Conservation (phyloP, 1,284 basidiomycete genomes). For the Austroboletus niveus region DNA sequence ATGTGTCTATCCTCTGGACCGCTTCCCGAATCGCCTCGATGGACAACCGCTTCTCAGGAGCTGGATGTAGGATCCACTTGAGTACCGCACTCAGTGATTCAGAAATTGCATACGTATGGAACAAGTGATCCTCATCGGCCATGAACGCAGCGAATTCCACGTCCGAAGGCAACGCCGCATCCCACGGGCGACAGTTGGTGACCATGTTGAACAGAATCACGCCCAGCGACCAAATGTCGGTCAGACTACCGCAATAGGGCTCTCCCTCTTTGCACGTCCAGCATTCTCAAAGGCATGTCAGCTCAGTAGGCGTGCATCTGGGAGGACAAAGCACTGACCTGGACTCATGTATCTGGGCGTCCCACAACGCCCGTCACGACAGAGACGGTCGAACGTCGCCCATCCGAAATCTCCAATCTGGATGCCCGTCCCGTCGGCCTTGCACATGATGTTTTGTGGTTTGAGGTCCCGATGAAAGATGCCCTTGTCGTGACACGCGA, state of each 20-base stretch:
- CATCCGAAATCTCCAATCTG: conserved; percentile 83
- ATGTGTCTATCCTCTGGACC: conserved; percentile 57
- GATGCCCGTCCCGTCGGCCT: conserved; percentile 51
- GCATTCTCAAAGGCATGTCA: conserved; percentile 53
- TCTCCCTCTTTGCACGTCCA: conserved; percentile 17
- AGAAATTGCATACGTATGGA: conserved; percentile 69
- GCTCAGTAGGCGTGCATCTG: neutral
- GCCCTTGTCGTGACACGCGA: conserved; percentile 63
- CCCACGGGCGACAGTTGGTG: conserved; percentile 87
- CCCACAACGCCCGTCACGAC: conserved; percentile 77
- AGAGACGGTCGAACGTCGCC: conserved; percentile 63
- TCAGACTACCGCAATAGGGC: conserved; percentile 54
- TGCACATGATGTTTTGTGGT: conserved; percentile 85
- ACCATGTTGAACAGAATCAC: conserved; percentile 67
- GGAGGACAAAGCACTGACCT: conserved; percentile 40
- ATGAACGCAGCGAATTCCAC: conserved; percentile 72
- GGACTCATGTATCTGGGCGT: conserved; percentile 81
- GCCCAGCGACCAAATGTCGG: conserved; percentile 81
- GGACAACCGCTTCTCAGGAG: conserved; percentile 50
- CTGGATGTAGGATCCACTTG: conserved; percentile 53
- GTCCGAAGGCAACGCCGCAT: conserved; percentile 69
- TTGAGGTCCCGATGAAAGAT: conserved; percentile 89
- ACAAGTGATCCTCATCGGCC: conserved; percentile 64
- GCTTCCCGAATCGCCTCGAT: conserved; percentile 57
- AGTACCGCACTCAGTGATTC: conserved; percentile 52